These are phyloP conservation scores for Ophiocordyceps camponoti-rufipedis DNA, from an alignment of 2,329 filamentous ascomycete genomes.

Conservation along the genomic window DNA sequence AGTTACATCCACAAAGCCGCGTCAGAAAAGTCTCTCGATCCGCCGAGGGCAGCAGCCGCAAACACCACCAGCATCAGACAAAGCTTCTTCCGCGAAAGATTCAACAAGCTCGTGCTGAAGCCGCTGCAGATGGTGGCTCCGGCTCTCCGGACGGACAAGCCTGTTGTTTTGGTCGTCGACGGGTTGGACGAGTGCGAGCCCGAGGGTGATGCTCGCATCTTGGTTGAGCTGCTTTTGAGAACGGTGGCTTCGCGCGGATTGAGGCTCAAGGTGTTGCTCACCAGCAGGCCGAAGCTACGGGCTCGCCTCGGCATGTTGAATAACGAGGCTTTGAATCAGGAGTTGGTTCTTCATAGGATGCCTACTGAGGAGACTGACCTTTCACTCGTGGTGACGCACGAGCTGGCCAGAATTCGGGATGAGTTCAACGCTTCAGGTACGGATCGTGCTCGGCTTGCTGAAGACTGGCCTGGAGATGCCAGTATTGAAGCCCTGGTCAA, in stretches of 20 bases:
- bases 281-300: conserved; percentile 21
- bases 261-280: conserved; percentile 18
- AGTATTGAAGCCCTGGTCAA: conserved; percentile 5
- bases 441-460: conserved; percentile 2
- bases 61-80: conserved; percentile 9
- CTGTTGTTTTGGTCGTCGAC: conserved; percentile 16
- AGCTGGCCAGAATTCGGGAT: conserved; percentile 7
- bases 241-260: background rate
- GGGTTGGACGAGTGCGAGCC: conserved; percentile 10
- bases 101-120: conserved; percentile 18
- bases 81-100: conserved; percentile 15
- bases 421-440: conserved; percentile 5
- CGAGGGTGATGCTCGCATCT: conserved; percentile 11
- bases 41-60: conserved; percentile 9
- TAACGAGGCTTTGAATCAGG: conserved; percentile 6
- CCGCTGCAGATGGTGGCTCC: conserved; percentile 9
- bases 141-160: background rate
- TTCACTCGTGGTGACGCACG: background rate
- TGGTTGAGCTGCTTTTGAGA: conserved; percentile 8
- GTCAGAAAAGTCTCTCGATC: too few species aligned
- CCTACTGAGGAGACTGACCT: conserved; percentile 13
- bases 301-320: conserved; percentile 17
- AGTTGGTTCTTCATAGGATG: conserved; percentile 19
- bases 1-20: conserved; percentile 4
- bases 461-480: conserved; percentile 11